phyloP scores from a whole-genome alignment of 805 yeast genomes.

The Teunomyces panamensis region DNA sequence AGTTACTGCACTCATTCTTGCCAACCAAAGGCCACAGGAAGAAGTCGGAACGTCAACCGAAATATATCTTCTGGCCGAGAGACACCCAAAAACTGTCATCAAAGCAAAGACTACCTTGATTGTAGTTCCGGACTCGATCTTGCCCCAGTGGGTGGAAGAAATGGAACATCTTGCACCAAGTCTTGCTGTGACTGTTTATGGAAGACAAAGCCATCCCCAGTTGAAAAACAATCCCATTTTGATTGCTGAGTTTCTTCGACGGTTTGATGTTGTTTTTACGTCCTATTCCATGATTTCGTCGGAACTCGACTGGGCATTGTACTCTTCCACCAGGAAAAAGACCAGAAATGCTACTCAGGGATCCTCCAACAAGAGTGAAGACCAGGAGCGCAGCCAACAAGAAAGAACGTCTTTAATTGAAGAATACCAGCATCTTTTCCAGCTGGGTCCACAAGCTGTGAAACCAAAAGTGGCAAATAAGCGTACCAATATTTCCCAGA shows the following conservation, averaged over 20 bases:
- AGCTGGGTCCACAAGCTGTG: conserved; percentile 18
- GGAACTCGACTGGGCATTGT: conserved; percentile 79
- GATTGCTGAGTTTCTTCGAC: conserved; percentile 53
- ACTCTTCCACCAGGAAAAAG: conserved; percentile 54
- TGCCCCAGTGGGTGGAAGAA: conserved; percentile 85
- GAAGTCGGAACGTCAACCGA: conserved; percentile 31
- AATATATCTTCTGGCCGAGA: conserved; percentile 30
- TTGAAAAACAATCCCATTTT: conserved; percentile 30
- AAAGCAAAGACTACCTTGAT: conserved; percentile 72
- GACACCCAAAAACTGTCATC: conserved; percentile 43
- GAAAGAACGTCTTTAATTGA: not conserved
- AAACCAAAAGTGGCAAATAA: conserved; percentile 29
- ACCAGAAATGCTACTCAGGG: conserved; percentile 39
- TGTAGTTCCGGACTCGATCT: conserved; percentile 81
- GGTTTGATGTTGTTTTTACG: conserved; percentile 75
- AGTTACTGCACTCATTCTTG: conserved; percentile 58
- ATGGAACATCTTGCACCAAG: conserved; percentile 55
- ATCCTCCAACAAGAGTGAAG: conserved; percentile 11
- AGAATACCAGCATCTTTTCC: conserved; percentile 25
- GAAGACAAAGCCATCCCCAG: conserved; percentile 44
- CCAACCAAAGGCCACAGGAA: conserved; percentile 52
- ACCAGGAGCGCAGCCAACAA: conserved; percentile 7
- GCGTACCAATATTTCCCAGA: conserved; percentile 16
- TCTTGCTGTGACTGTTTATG: conserved; percentile 60
- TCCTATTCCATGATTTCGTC: conserved; percentile 68